Percentiles rank a stretch among this genome's conserved stretches.
phyloP scores from a whole-genome alignment of 1,139 yeast genomes.

The Suhomyces yuchorum region DNA sequence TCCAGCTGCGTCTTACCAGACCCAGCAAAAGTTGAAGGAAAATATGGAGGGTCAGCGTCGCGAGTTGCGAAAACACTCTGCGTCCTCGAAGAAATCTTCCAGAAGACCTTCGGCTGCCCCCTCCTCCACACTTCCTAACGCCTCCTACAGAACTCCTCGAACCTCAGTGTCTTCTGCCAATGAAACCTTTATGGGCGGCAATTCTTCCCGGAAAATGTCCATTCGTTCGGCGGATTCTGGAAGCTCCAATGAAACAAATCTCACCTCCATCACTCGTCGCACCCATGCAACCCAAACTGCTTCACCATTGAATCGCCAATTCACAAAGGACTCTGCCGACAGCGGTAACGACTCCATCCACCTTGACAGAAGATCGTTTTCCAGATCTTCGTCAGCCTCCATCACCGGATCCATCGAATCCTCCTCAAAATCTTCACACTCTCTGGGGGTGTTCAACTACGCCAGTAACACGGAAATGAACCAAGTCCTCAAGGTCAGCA shows the following conservation, averaged over 20 bases:
- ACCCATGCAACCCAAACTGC: background rate
- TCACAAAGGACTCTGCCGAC: background rate
- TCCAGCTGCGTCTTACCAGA: slow-evolving; percentile 23
- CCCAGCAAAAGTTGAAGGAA: slow-evolving; percentile 23
- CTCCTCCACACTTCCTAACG: slow-evolving; percentile 1
- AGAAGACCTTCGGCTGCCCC: slow-evolving; percentile 7
- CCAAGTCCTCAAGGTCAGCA: slow-evolving; percentile 19
- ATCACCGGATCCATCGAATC: slow-evolving; percentile 6
- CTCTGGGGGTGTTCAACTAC: slow-evolving; percentile 11
- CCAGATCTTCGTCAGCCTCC: slow-evolving; percentile 6
- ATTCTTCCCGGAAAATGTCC: slow-evolving; percentile 10
- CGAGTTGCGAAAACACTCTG: slow-evolving; percentile 8
- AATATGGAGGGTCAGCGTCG: slow-evolving; percentile 18
- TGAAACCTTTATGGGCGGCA: slow-evolving; percentile 4
- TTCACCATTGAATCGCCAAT: slow-evolving; percentile 3
- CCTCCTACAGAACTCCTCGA: slow-evolving; percentile 8
- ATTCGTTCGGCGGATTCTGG: slow-evolving; percentile 9
- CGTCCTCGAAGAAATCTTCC: slow-evolving; percentile 9
- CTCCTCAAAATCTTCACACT: slow-evolving; percentile 1
- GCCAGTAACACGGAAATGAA: slow-evolving; percentile 19
- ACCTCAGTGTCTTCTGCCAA: slow-evolving; percentile 11
- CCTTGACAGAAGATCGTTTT: background rate
- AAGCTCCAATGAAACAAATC: slow-evolving; percentile 9
- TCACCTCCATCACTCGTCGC: background rate
- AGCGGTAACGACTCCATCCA: background rate